Evolutionary conservation across 495 filamentous ascomycete genomes (phyloP).

Genomic region (Cercophora samala): DNA sequence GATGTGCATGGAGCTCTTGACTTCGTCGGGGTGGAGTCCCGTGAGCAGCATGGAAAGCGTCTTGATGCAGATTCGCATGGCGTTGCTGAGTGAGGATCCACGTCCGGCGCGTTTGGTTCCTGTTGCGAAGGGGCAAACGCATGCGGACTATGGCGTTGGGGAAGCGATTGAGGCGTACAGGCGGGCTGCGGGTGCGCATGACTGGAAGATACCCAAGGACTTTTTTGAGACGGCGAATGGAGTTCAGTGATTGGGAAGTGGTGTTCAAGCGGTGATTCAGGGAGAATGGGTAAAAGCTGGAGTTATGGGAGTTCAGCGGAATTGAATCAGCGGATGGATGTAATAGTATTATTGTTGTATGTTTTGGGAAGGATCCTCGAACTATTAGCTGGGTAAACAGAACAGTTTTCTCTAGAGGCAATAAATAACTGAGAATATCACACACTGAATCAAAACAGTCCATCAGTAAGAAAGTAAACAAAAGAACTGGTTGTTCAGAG

Average conservation of each 20-base stretch:
- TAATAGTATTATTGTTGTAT: too few species aligned
- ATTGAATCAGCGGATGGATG: background rate
- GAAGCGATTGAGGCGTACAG: conserved; percentile 74
- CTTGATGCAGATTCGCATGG: conserved; percentile 76
- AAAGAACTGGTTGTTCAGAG: background rate
- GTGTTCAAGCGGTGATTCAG: background rate
- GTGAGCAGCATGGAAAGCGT: conserved; percentile 73
- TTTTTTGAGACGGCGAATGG: conserved; percentile 28
- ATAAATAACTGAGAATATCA: background rate
- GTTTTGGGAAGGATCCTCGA: too few species aligned
- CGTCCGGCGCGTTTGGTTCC: conserved; percentile 65
- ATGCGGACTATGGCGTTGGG: conserved; percentile 56
- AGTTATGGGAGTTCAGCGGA: background rate
- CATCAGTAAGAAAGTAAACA: background rate
- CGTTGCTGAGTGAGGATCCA: conserved; percentile 65
- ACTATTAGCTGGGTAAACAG: too few species aligned
- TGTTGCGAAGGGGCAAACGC: background rate
- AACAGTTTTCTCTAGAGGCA: background rate
- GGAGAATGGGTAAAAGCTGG: background rate
- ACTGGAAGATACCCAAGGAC: conserved; percentile 55
- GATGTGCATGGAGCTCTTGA: conserved; percentile 89
- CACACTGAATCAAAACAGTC: background rate
- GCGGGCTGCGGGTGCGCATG: conserved; percentile 64
- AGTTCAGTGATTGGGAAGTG: background rate
- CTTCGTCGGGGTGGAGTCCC: conserved; percentile 76